Percentiles rank a stretch among this genome's conserved stretches.
phyloP scores from a whole-genome alignment of 2,329 filamentous ascomycete genomes.

The Botrytis fabae region DNA sequence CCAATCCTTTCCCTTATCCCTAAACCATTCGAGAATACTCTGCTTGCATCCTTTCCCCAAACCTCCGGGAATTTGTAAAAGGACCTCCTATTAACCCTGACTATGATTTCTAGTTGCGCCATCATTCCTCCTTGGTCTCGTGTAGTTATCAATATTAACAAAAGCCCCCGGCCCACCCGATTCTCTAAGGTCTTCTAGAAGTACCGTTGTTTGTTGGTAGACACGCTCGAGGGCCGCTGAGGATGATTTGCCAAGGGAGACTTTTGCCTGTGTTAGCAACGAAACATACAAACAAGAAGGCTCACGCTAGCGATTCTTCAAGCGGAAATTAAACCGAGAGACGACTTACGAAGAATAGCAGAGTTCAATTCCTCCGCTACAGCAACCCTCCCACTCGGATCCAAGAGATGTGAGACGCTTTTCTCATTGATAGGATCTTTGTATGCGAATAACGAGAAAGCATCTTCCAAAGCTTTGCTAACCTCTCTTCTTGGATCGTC shows the following conservation, averaged over 20 bases:
- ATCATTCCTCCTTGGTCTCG: conserved; percentile 2
- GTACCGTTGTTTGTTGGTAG: conserved; percentile 80
- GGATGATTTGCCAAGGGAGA: conserved; percentile 86
- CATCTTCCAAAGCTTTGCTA: conserved; percentile 73
- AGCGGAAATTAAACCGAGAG: neutral
- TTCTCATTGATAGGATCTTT: conserved; percentile 73
- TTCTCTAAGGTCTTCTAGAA: conserved; percentile 79
- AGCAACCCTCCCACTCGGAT: conserved; percentile 68
- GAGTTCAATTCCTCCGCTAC: conserved; percentile 95
- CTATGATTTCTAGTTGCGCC: neutral
- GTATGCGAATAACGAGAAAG: conserved; percentile 88
- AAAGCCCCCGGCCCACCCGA: conserved; percentile 82
- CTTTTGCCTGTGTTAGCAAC: conserved; percentile 50
- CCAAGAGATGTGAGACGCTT: conserved; percentile 75
- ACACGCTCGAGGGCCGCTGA: conserved; percentile 81
- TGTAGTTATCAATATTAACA: conserved; percentile 61
- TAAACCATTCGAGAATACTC: neutral
- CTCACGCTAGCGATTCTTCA: neutral
- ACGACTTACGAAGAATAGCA: conserved; percentile 67
- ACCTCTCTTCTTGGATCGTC: conserved; percentile 70
- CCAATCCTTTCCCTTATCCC: neutral
- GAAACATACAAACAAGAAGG: neutral
- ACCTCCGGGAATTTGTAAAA: neutral
- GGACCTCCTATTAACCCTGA: neutral
- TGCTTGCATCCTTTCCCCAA: neutral